A percentile compares a stretch with the other conserved stretches of the same genome.
Conservation (phyloP, 108 stramenopile species). For the Fistulifera solaris region DNA sequence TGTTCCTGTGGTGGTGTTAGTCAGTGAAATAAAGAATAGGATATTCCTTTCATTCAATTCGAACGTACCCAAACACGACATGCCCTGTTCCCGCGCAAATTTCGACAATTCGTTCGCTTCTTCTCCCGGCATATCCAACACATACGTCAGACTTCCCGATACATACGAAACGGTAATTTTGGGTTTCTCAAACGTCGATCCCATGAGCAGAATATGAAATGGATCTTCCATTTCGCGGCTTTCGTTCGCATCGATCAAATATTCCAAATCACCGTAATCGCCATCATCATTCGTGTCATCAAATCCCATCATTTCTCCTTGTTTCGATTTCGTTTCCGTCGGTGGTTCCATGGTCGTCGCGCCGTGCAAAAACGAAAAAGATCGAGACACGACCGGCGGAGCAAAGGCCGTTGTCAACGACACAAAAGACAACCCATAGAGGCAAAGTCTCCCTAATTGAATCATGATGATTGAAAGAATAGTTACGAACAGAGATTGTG, state of each 20-base stretch:
- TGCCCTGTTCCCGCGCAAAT: constrained; percentile 48
- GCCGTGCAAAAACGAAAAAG: background rate
- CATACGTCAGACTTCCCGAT: constrained; percentile 47
- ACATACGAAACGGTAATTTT: constrained; percentile 71
- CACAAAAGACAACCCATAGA: background rate
- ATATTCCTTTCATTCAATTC: no score
- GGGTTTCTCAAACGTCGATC: constrained; percentile 48
- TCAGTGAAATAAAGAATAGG: no score
- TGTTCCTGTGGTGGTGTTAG: constrained; percentile 10
- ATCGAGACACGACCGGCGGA: background rate
- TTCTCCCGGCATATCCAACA: constrained; percentile 62
- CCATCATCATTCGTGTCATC: constrained; percentile 17
- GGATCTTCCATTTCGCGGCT: constrained; percentile 67
- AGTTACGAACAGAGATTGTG: no score
- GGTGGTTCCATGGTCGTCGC: constrained; percentile 4
- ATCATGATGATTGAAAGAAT: background rate
- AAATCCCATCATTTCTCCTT: background rate
- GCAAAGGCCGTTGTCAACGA: constrained; percentile 3
- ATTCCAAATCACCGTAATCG: constrained; percentile 53
- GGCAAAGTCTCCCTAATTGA: background rate
- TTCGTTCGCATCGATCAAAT: constrained; percentile 39
- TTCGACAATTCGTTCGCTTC: constrained; percentile 57
- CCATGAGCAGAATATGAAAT: constrained; percentile 72
- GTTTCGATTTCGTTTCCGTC: background rate
- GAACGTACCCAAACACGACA: constrained; percentile 46